Conservation (phyloP, 2,329 filamentous ascomycete species). For the Botrytis sinoallii region DNA sequence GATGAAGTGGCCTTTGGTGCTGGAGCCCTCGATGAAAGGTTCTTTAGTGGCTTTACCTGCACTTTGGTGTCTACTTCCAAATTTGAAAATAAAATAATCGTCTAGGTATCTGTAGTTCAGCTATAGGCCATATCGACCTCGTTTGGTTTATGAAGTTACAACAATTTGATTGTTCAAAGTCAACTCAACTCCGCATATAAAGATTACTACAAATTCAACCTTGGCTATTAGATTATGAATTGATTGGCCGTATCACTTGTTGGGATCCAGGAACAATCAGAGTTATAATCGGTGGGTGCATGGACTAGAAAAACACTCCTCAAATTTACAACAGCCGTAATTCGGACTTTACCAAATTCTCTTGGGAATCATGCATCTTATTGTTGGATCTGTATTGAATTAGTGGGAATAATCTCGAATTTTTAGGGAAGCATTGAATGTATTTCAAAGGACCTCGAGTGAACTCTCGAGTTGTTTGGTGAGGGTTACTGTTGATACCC, state of each 20-base stretch:
- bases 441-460: neutral
- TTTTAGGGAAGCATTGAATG: neutral
- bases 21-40: neutral
- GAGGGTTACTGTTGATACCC: neutral
- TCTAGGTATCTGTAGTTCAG: neutral
- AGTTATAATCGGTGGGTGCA: neutral
- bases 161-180: neutral
- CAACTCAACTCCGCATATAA: neutral
- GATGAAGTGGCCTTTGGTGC: neutral
- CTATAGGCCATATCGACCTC: neutral
- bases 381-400: neutral
- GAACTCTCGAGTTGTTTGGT: neutral
- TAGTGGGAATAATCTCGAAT: fast-evolving
- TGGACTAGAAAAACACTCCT: neutral
- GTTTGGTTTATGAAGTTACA: neutral
- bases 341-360: neutral
- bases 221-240: neutral
- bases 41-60: neutral
- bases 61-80: neutral
- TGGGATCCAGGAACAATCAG: neutral
- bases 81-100: neutral
- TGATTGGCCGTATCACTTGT: neutral
- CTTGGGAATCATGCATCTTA: neutral
- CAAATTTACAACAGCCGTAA: neutral
- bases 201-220: neutral